phyloP scores from a whole-genome alignment of 306 rosid species.

The Acacia melanoxylon region DNA sequence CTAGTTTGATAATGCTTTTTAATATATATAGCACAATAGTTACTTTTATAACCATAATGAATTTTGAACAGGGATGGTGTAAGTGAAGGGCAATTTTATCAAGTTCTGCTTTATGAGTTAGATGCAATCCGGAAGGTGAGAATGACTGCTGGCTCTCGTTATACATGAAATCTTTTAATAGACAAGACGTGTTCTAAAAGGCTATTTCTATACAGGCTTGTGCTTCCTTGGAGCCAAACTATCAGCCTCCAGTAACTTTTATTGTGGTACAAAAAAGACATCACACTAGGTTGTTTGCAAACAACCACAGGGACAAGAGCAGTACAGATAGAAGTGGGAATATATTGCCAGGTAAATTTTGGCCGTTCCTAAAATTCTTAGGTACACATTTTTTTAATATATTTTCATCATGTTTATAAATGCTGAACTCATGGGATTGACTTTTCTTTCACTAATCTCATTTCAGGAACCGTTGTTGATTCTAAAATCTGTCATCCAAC shows the following conservation, averaged over 20 bases:
- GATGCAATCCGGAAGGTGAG: conserved; percentile 92
- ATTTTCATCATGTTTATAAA: neutral
- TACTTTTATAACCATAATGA: neutral
- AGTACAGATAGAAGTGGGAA: conserved; percentile 91
- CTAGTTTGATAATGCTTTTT: conserved; percentile 1
- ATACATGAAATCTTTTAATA: neutral
- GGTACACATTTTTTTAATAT: neutral
- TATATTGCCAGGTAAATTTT: conserved; percentile 71
- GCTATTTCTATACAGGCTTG: conserved; percentile 59
- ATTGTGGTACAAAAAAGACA: conserved; percentile 91
- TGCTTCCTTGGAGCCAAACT: conserved; percentile 89
- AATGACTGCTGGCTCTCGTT: neutral
- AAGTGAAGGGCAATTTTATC: conserved; percentile 94
- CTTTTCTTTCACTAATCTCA: conserved; percentile 13
- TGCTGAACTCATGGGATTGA: neutral
- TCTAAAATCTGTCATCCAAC: conserved; percentile 91
- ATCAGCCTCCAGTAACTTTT: conserved; percentile 94
- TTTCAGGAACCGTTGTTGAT: conserved; percentile 85
- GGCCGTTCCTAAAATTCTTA: conserved; percentile 5
- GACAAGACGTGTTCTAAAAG: conserved; percentile 20
- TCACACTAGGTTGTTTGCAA: conserved; percentile 84
- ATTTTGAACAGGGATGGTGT: conserved; percentile 80
- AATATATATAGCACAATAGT: neutral
- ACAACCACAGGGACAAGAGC: conserved; percentile 75
- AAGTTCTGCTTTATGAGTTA: conserved; percentile 82